These are phyloP conservation scores for Penicillium argentinense DNA, from an alignment of 495 filamentous ascomycete species.

Conservation along the genomic window DNA sequence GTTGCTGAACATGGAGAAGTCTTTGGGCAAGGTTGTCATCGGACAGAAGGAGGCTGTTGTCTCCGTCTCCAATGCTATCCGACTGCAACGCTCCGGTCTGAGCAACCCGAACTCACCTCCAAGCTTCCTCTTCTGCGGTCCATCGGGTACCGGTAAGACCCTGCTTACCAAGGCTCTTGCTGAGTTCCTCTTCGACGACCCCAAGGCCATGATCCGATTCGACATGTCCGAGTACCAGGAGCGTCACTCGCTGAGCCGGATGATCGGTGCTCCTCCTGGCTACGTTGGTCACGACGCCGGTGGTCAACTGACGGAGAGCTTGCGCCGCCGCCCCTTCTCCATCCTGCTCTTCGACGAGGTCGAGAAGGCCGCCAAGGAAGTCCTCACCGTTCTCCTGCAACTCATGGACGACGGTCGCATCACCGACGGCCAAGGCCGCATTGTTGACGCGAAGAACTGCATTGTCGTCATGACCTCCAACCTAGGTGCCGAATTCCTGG, in stretches of 20 bases:
- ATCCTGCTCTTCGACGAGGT: conserved; percentile 98
- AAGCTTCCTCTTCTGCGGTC: conserved; percentile 97
- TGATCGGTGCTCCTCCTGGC: conserved; percentile 96
- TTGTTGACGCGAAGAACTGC: conserved; percentile 94
- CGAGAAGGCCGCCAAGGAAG: conserved; percentile 97
- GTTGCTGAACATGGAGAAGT: conserved; percentile 89
- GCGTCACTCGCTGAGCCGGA: conserved; percentile 89
- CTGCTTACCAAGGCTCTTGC: conserved; percentile 93
- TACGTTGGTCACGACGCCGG: conserved; percentile 97
- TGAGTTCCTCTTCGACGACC: conserved; percentile 97
- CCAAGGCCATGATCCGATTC: conserved; percentile 97
- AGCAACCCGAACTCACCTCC: conserved; percentile 94
- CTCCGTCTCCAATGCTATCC: conserved; percentile 92
- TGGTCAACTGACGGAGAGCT: conserved; percentile 90
- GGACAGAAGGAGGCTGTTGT: conserved; percentile 94
- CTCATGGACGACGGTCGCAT: conserved; percentile 99
- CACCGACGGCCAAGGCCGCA: conserved; percentile 92
- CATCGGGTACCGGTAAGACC: conserved; percentile 96
- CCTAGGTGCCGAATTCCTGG: conserved; percentile 89
- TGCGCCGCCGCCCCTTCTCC: conserved; percentile 92
- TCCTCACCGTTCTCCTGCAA: conserved; percentile 92
- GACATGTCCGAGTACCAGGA: conserved; percentile 99
- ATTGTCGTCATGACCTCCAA: conserved; percentile 99
- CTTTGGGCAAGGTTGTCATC: conserved; percentile 78
- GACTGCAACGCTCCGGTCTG: conserved; percentile 89